Conservation (phyloP, 1,139 yeast genomes). For the Petasospora fabianii region DNA sequence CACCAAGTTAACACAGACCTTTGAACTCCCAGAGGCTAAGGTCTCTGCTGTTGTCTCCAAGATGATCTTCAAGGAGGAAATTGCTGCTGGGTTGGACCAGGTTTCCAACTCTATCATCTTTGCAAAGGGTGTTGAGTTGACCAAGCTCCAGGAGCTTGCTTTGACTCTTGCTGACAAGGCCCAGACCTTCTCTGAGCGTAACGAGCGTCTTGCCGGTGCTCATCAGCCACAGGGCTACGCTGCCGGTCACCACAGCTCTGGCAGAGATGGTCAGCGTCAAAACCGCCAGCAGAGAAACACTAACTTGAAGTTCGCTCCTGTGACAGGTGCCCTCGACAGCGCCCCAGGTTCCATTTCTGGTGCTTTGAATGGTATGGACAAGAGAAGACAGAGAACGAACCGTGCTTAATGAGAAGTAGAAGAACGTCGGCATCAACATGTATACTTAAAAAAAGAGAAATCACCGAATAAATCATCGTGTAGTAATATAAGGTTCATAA, state of each 20-base stretch:
- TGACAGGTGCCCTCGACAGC: constrained; percentile 29
- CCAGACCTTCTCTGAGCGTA: constrained; percentile 74
- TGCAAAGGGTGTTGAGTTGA: constrained; percentile 73
- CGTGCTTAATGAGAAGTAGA: constrained; percentile 16
- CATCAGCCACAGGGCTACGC: constrained; percentile 27
- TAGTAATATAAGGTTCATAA: neutral
- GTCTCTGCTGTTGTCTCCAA: constrained; percentile 65
- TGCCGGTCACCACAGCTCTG: constrained; percentile 17
- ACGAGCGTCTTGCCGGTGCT: constrained; percentile 78
- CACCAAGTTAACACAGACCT: constrained; percentile 57
- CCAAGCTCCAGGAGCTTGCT: constrained; percentile 87
- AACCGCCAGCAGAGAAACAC: constrained; percentile 26
- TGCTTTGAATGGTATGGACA: constrained; percentile 33
- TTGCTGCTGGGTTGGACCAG: constrained; percentile 64
- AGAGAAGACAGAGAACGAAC: constrained; percentile 25
- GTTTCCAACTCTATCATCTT: constrained; percentile 54
- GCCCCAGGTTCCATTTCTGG: constrained; percentile 32
- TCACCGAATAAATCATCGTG: neutral
- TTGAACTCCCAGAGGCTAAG: constrained; percentile 55
- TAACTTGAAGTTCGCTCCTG: constrained; percentile 30
- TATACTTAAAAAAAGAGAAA: neutral
- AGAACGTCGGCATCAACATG: neutral
- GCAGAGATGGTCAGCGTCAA: constrained; percentile 16
- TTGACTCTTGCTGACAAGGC: constrained; percentile 85
- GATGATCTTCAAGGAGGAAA: constrained; percentile 74